These are phyloP conservation scores for Pythium coloratum DNA, from an alignment of 352 stramenopile genomes.

Conservation along the genomic window DNA sequence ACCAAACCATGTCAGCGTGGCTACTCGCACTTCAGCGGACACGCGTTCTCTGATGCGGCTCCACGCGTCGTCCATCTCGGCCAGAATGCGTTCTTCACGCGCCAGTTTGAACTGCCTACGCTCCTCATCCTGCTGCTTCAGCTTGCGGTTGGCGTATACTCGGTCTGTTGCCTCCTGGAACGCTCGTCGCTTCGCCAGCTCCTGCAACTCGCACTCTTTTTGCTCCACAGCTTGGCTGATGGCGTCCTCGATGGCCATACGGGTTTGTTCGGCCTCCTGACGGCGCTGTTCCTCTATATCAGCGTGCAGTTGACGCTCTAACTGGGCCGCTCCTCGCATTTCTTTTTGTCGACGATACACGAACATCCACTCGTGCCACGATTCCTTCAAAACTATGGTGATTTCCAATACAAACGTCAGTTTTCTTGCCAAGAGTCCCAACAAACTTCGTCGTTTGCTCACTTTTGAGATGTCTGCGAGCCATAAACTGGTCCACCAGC, in stretches of 20 bases:
- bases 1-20: constrained; percentile 47
- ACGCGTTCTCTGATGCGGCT: constrained; percentile 44
- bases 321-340: constrained; percentile 38
- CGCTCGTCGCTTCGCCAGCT: constrained; percentile 35
- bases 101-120: constrained; percentile 42
- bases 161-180: constrained; percentile 49
- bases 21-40: constrained; percentile 38
- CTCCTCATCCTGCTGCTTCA: constrained; percentile 54
- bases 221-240: constrained; percentile 34
- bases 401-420: neutral
- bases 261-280: constrained; percentile 29
- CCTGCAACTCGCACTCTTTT: constrained; percentile 26
- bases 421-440: neutral
- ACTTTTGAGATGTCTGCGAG: constrained; percentile 39
- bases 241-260: constrained; percentile 55
- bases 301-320: constrained; percentile 40
- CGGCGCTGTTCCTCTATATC: constrained; percentile 33
- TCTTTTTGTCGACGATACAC: constrained; percentile 48
- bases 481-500: constrained; percentile 33
- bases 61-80: constrained; percentile 48
- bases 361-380: constrained; percentile 38
- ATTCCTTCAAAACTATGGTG: constrained; percentile 10
- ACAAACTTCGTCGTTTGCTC: neutral
- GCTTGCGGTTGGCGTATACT: constrained; percentile 45
- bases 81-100: constrained; percentile 20